Evolutionary conservation across 2,329 filamentous ascomycete species (phyloP).

Genomic region (Stagonosporopsis rhizophila): DNA sequence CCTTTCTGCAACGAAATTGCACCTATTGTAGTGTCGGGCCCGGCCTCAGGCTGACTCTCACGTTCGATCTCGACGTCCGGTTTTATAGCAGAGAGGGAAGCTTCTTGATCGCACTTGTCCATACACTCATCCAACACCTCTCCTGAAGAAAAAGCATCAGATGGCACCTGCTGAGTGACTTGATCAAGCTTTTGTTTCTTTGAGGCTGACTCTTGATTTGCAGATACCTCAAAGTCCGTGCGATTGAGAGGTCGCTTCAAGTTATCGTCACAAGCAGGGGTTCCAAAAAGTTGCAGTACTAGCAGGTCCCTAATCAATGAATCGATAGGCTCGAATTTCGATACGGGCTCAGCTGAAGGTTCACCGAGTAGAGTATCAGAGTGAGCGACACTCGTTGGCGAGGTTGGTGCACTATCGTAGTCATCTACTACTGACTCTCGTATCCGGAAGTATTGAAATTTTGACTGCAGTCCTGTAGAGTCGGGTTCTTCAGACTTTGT

Average conservation of each 20-base stretch:
- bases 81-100: background rate
- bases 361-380: background rate
- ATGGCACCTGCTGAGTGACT: background rate
- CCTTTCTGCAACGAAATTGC: background rate
- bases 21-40: background rate
- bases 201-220: background rate
- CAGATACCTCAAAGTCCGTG: too few species aligned
- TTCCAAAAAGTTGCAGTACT: too few species aligned
- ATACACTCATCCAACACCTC: background rate
- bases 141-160: background rate
- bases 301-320: background rate
- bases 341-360: background rate
- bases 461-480: background rate
- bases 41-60: background rate
- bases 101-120: background rate
- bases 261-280: background rate
- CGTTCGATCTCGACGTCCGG: background rate
- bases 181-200: background rate
- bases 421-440: background rate
- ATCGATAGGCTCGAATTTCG: background rate
- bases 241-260: background rate
- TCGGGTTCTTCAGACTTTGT: background rate
- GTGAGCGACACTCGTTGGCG: background rate
- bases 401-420: background rate
- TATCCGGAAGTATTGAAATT: background rate